A percentile compares a stretch with the other conserved stretches of the same genome.
phyloP scores from a whole-genome alignment of 768 basidiomycete genomes.

The Amanita molliuscula region DNA sequence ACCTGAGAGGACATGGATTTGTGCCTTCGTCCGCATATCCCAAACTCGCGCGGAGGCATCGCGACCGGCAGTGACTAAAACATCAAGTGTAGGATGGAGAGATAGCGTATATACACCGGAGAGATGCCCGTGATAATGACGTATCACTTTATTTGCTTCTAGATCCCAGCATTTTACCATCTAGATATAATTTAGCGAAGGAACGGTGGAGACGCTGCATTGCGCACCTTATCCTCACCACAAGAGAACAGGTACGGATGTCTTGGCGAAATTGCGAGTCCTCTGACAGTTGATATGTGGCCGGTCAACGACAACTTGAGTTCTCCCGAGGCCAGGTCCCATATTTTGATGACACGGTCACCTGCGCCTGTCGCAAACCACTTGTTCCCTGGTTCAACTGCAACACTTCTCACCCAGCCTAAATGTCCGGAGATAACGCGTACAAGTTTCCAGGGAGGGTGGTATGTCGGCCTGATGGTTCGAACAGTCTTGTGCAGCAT shows the following conservation, averaged over 20 bases:
- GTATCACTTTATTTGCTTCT: constrained; percentile 97
- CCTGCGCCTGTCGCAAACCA: constrained; percentile 99
- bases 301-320: constrained; percentile 94
- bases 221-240: constrained; percentile 86
- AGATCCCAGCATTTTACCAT: constrained; percentile 99
- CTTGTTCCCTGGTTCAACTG: constrained; percentile 95
- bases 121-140: constrained; percentile 97
- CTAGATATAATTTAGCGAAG: constrained; percentile 25
- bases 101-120: constrained; percentile 94
- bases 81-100: constrained; percentile 90
- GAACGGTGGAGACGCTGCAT: background rate
- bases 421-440: constrained; percentile 97
- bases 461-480: constrained; percentile 91
- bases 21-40: constrained; percentile 99
- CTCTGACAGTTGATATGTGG: constrained; percentile 94
- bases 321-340: constrained; percentile 97
- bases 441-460: constrained; percentile 91
- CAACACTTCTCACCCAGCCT: constrained; percentile 94
- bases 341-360: constrained; percentile 96
- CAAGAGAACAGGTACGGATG: constrained; percentile 98
- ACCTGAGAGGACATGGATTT: constrained; percentile 86
- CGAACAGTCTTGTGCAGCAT: constrained; percentile 88
- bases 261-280: constrained; percentile 82
- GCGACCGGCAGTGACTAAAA: constrained; percentile 90
- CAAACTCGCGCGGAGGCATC: constrained; percentile 97